These are phyloP conservation scores for Daedaleopsis nitida DNA, from an alignment of 768 basidiomycete species.

Conservation along the genomic window DNA sequence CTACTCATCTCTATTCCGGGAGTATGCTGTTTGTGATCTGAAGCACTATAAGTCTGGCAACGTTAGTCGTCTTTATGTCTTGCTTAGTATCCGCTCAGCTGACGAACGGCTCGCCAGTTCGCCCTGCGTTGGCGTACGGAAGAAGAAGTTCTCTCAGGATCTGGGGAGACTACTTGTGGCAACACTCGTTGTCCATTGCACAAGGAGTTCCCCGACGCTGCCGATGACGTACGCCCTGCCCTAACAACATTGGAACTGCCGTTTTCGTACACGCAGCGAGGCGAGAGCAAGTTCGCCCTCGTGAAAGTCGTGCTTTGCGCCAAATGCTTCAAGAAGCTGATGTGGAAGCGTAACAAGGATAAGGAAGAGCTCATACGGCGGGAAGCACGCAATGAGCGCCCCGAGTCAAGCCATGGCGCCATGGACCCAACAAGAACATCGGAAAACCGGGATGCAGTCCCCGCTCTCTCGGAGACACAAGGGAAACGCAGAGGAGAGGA, in stretches of 20 bases:
- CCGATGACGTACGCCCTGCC: constrained; percentile 23
- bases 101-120: constrained; percentile 50
- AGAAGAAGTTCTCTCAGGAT: constrained; percentile 80
- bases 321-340: constrained; percentile 79
- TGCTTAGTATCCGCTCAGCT: background rate
- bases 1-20: constrained; percentile 85
- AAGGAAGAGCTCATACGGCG: constrained; percentile 36
- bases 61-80: constrained; percentile 44
- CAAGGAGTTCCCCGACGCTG: constrained; percentile 28
- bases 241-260: constrained; percentile 86
- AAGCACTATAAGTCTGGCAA: constrained; percentile 96
- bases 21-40: constrained; percentile 89
- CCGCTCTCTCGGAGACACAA: background rate
- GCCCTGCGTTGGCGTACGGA: constrained; percentile 95
- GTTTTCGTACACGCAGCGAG: constrained; percentile 84
- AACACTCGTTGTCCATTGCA: constrained; percentile 82
- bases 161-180: constrained; percentile 86
- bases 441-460: background rate
- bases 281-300: constrained; percentile 72
- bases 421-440: background rate
- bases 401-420: background rate
- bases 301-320: constrained; percentile 91
- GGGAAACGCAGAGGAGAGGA: background rate
- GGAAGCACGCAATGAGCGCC: background rate
- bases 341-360: constrained; percentile 80